Evolutionary conservation across 108 stramenopile species (phyloP), one percentile per base, ranked within the genome.

Genomic region (Stephanodiscus triporus): DNA sequence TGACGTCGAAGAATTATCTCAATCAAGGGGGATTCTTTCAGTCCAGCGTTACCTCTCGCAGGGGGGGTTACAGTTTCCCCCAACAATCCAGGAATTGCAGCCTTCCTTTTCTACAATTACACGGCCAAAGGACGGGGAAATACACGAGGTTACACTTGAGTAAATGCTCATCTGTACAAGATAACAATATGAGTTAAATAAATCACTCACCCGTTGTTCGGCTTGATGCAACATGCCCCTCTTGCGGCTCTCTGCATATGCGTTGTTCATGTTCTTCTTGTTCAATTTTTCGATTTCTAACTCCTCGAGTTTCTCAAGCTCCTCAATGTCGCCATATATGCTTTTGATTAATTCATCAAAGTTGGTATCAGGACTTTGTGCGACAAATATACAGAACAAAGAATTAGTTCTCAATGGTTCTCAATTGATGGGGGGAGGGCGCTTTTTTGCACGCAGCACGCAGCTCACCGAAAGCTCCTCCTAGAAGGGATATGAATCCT

Each of bases 401-500:
- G 11, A 6, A 54, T 54, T 26, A 26, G 40, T 9, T 40, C 40
- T 40, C 40, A 40, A 40, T 8, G 7, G 40, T 40, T 11, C 43
- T 45, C 43, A 3, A 45, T 45, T 16, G 43, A 45, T 17, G 49
- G 59, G 9, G 60, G 60, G 29, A 34, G 14, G 38, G 38, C 4
- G 13, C 34, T 20, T 20, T 37, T 50, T 47, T 49, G 43, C 43
- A n/a, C n/a, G n/a, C n/a, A n/a, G 48, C 24, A 47, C 10, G 55
- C 23, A 74, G 24, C 71, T 63, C 47, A 72, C 47, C 81, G 75
- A 5, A 89, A 72, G 56, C 72, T 70, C 29, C 88, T 71, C 36
- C 83, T 60, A 2, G 82, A 84, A 0, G 86, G 85, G 22, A 89
- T 85, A 29, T 86, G 85, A 22, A 86, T 83, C 30, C 88, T 84